Conservation (phyloP, 2,329 filamentous ascomycete species). For the Microthyrium microscopicum region DNA sequence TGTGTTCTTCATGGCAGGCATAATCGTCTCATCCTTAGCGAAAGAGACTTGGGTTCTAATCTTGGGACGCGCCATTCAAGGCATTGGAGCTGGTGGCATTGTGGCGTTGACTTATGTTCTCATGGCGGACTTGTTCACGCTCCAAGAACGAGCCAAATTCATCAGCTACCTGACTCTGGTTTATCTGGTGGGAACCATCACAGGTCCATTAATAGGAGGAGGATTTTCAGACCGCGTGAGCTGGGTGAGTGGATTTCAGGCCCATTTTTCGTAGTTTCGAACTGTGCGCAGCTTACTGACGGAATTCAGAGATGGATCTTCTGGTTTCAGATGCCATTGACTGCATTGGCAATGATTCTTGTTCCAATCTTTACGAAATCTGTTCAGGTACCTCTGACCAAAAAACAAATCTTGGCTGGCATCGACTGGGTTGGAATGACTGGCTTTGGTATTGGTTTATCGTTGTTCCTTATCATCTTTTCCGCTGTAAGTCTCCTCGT, state of each 20-base stretch:
- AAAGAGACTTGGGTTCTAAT: too few species aligned
- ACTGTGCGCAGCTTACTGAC: too few species aligned
- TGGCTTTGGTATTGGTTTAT: not conserved
- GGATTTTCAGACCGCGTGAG: conserved; percentile 13
- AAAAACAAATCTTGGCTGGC: too few species aligned
- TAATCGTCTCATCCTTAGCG: too few species aligned
- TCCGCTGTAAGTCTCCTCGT: not conserved
- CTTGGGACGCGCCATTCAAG: conserved; percentile 24
- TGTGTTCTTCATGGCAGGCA: too few species aligned
- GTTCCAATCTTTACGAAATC: too few species aligned
- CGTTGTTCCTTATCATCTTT: not conserved
- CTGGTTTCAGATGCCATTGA: too few species aligned
- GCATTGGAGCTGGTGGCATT: conserved; percentile 24
- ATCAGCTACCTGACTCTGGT: conserved; percentile 20
- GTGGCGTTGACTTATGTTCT: conserved; percentile 22
- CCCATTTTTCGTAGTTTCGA: too few species aligned
- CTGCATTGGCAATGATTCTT: too few species aligned
- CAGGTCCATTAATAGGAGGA: conserved; percentile 27
- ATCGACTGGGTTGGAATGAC: not conserved
- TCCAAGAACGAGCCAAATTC: conserved; percentile 22
- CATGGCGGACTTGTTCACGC: conserved; percentile 25
- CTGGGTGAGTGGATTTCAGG: too few species aligned
- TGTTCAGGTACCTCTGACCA: too few species aligned
- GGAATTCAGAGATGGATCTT: too few species aligned
- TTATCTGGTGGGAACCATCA: conserved; percentile 21